Base-by-base conservation (phyloP, 129 eudicot species). In the Kitagawia praeruptora region DNA sequence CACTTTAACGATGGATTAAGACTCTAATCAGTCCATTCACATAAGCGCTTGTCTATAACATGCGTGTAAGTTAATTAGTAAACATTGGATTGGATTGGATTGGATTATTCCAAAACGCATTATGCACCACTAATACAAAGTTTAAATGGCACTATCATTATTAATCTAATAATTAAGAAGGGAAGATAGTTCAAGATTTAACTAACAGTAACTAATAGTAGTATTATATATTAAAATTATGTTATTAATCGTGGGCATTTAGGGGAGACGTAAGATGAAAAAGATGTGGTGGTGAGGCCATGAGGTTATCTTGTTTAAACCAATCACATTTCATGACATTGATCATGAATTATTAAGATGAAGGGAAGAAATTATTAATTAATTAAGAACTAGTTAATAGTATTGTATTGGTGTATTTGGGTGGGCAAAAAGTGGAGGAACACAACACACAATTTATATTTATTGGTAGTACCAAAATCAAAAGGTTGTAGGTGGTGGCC, bases 301-400 rank as follows among this genome's bases (percentile, higher is more conserved):
- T 37, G 81, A 64, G 81, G 61, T 66, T 78, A 78, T 66, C 81
- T 51, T 78, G 9, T 34, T 45, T 64, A 18, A 78, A 25, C 80
- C 80, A 78, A 63, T 77, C n/a, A 67, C 9, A 66, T 2, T 39
- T 3, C 9, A 18, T 51, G 15, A 8, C 34, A 21, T n/a, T 61
- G 69, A 67, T 31, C 23, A 25, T 13, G 21, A 67, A 27, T 67
- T 28, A 28, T 27, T 11, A 27, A 27, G 4, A 14, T 6, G 14
- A 27, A 28, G 38, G 10, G 23, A 27, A 12, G 73, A 28, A 34
- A 1, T 34, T 34, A 34, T 34, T 34, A 14, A 14, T 13, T 14
- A 4, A 2, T 31, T 67, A 67, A 67, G 73, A 31, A 67, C 23
- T 67, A 61, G 25, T 67, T 13, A 31, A 34, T 67, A 8, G 37